Base-by-base conservation (phyloP, 352 stramenopile genomes). In the Pythium insidiosum region DNA sequence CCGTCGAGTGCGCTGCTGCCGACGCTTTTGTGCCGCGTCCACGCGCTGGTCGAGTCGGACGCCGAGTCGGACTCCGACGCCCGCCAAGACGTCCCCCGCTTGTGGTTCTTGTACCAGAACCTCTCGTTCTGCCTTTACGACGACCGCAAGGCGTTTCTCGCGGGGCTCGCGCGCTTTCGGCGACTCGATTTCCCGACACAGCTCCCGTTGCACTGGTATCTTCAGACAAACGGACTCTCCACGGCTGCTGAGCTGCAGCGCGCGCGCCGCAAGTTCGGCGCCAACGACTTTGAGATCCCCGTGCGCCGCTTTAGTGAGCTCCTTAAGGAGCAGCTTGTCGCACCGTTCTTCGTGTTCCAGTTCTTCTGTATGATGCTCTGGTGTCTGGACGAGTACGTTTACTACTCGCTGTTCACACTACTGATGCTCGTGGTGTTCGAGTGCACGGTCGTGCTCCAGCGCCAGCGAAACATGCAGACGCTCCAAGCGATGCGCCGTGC, bases 341-440 rank as follows among this genome's bases (percentile, higher is more conserved):
- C 92, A 29, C 95, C 95, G n/a, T 97, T 99, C 50, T 98, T 98
- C 58, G 66, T 98, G 6, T 99, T 99, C 59, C 95, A 98, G 62
- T 80, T 80, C 31, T 89, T 98, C 28, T 98, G 92, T 64, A 95
- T 98, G 47, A 44, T 95, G 19, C 67, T 99, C 19, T 99, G 95
- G 95, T 94, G 68, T 44, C 63, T 99, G 18, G 95, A 99, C 65
- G 95, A 98, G 58, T 98, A 98, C 65, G 97, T 95, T 70, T 95
- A 97, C 62, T 98, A 98, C 62, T 84, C 84, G 2, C 56, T 98
- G n/a, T 95, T 98, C 55, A 99, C 94, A 6, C 73, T 99, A 4
- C 50, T 75, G 15, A 96, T 96, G 64, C 70, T 99, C 7, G 57
- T 98, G 12, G 44, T 98, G 20, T 98, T 99, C 54, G 95, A 99